Conservation (phyloP, 495 filamentous ascomycete genomes). For the Poronia punctata region DNA sequence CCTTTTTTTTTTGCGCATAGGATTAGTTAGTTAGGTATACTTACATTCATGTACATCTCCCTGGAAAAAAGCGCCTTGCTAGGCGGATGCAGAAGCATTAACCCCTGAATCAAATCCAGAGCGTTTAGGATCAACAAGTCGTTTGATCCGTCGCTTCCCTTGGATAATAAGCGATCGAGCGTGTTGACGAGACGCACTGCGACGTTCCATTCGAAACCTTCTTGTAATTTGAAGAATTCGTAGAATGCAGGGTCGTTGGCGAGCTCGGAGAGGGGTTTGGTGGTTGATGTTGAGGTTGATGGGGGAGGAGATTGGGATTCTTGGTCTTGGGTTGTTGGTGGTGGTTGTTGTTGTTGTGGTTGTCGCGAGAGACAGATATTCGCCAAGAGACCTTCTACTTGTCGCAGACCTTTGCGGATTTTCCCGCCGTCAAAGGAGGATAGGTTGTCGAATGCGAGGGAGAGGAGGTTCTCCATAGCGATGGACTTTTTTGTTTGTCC, state of each 20-base stretch:
- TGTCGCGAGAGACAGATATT: slow-evolving; percentile 80
- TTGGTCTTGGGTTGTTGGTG: slow-evolving; percentile 66
- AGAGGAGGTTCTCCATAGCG: slow-evolving; percentile 82
- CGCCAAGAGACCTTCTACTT: slow-evolving; percentile 91
- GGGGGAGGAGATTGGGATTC: too few species aligned
- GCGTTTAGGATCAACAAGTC: slow-evolving; percentile 84
- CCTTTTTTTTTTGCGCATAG: not conserved
- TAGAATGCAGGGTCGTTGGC: slow-evolving; percentile 82
- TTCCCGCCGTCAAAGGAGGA: slow-evolving; percentile 85
- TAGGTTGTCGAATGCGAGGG: slow-evolving; percentile 92
- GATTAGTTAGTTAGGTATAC: slow-evolving; percentile 14
- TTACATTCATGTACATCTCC: slow-evolving; percentile 88
- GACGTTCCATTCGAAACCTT: slow-evolving; percentile 97
- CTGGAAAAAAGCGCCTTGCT: slow-evolving; percentile 81
- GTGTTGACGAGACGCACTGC: slow-evolving; percentile 79
- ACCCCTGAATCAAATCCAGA: slow-evolving; percentile 84
- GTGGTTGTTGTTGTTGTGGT: slow-evolving; percentile 64
- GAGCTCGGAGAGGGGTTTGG: slow-evolving; percentile 61
- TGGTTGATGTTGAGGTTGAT: too few species aligned
- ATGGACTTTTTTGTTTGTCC: slow-evolving; percentile 1
- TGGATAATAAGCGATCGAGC: slow-evolving; percentile 79
- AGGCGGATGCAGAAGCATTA: slow-evolving; percentile 86
- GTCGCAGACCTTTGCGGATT: slow-evolving; percentile 87
- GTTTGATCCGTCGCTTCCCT: slow-evolving; percentile 71
- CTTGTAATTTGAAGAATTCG: slow-evolving; percentile 94